Evolutionary conservation across 1,139 yeast genomes (phyloP), one percentile per base, ranked within the genome.

Genomic region (Geotrichum citri-aurantii): DNA sequence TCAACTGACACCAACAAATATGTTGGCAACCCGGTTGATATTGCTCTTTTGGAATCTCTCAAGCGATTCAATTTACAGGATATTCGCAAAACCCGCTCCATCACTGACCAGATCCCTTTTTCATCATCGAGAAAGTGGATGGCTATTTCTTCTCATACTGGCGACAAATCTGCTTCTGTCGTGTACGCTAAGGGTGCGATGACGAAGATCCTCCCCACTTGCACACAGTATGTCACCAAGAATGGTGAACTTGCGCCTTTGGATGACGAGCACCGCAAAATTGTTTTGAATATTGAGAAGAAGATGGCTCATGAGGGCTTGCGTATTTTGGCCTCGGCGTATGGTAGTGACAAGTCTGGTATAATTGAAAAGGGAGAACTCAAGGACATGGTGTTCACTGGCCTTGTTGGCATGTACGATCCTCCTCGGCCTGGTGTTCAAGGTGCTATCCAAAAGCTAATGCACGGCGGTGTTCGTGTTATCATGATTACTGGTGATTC

Each of bases 401-500:
- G 99, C 6, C 75, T 93, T 52, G 78, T 89, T 64, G 98, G 97
- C 59, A 90, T 93, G 95, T 89, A 89, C 66, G 98, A 93, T 74
- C 99, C 99, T 12, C 99, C 98, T 59, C 82, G 98, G 69, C 86
- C 92, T 10, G 85, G 86, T 62, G 97, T 91, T 5, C 80, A 82
- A 56, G 76, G 79, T 59, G 85, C 96, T 1, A 81, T 93, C 62
- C 81, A 88, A 19, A 77, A 83, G 63, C 79, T 93, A 62, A 80
- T 90, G 79, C 84, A 84, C 68, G 96, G 97, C 62, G 97, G 98
- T 56, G 98, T 93, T 48, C 95, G 90, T 70, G 91, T 93, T 17
- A 88, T 93, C 56, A 93, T 93, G 98, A 92, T 93, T 65, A 93
- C 99, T 21, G 99, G 99, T 65, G 99, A 93, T 73, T 82, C 92